Evolutionary conservation across 176 grass and related monocot genomes (phyloP).

Genomic region (Coix lacrymajobi): DNA sequence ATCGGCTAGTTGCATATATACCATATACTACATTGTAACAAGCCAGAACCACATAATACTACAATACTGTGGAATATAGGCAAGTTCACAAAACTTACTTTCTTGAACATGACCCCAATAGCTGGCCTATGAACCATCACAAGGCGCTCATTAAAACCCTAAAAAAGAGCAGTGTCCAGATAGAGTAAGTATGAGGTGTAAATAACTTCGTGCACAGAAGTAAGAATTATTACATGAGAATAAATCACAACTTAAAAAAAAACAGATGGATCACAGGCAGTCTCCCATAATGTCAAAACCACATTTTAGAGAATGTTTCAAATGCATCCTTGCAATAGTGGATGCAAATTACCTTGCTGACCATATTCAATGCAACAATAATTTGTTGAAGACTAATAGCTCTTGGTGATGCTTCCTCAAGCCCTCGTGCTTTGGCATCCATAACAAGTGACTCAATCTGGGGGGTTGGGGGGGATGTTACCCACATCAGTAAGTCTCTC

Average conservation of each 20-base stretch:
- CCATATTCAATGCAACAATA: constrained; percentile 85
- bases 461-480: constrained; percentile 5
- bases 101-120: constrained; percentile 88
- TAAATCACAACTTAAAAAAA: constrained; percentile 21
- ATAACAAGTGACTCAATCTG: constrained; percentile 76
- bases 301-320: not conserved
- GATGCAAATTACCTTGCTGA: constrained; percentile 72
- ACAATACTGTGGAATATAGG: not conserved
- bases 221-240: not conserved
- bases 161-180: constrained; percentile 15
- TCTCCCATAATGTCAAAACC: constrained; percentile 2
- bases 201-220: not conserved
- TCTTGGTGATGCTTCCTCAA: constrained; percentile 65
- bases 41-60: not conserved
- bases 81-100: constrained; percentile 43
- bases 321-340: not conserved
- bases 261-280: not conserved
- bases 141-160: constrained; percentile 95
- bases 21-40: constrained; percentile 9
- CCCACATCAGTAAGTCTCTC: constrained; percentile 11
- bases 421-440: constrained; percentile 59
- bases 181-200: constrained; percentile 19
- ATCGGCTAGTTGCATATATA: constrained; percentile 11
- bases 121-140: constrained; percentile 69
- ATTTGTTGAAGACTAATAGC: constrained; percentile 63